Evolutionary conservation across 2,329 filamentous ascomycete species (phyloP).

Genomic region (Stemphylium lycopersici): DNA sequence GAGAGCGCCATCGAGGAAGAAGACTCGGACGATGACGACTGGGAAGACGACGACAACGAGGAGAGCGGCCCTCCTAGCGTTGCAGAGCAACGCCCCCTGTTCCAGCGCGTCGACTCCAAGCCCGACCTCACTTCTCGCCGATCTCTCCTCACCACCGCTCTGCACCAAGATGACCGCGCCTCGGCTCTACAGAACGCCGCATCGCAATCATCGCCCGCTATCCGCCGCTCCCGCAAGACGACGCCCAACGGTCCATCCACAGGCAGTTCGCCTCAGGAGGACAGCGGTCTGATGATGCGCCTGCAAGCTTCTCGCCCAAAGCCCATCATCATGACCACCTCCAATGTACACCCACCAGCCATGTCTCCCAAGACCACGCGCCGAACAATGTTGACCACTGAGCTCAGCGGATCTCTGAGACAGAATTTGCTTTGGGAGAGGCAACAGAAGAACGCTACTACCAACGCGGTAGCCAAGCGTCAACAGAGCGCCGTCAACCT

Average conservation of each 20-base stretch:
- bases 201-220: conserved; percentile 60
- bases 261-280: conserved; percentile 62
- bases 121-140: conserved; percentile 83
- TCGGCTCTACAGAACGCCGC: conserved; percentile 72
- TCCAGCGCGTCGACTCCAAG: conserved; percentile 89
- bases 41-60: conserved; percentile 70
- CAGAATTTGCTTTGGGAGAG: conserved; percentile 94
- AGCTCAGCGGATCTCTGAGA: conserved; percentile 90
- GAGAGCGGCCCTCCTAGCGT: conserved; percentile 84
- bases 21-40: conserved; percentile 55
- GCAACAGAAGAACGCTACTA: conserved; percentile 89
- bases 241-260: conserved; percentile 72
- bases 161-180: conserved; percentile 79
- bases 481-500: conserved; percentile 68
- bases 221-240: conserved; percentile 66
- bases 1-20: conserved; percentile 70
- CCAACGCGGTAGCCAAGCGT: conserved; percentile 86
- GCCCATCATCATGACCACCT: conserved; percentile 77
- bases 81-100: conserved; percentile 74
- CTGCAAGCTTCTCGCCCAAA: conserved; percentile 70
- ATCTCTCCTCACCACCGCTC: conserved; percentile 87
- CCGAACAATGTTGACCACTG: conserved; percentile 81
- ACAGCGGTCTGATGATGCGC: conserved; percentile 64
- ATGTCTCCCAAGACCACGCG: conserved; percentile 91
- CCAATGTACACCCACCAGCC: conserved; percentile 73